Evolutionary conservation across 306 rosid genomes (phyloP).

Genomic region (Urtica urens): DNA sequence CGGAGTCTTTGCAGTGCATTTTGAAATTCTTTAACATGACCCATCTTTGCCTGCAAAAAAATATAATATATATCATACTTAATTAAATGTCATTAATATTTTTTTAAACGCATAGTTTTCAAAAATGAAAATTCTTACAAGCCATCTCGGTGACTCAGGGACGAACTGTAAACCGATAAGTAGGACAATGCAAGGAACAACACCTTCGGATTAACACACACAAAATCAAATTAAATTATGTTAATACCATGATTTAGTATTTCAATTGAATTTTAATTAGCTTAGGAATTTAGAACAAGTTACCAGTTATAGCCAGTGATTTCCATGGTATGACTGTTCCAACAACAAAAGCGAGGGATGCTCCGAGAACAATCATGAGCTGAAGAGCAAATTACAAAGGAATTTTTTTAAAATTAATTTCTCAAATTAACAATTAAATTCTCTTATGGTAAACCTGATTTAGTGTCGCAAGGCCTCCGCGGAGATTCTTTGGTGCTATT

Average conservation of each 20-base stretch:
- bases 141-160: constrained; percentile 45
- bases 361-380: constrained; percentile 35
- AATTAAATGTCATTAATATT: neutral
- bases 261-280: neutral
- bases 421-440: neutral
- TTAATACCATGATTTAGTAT: neutral
- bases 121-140: constrained; percentile 16
- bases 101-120: constrained; percentile 2
- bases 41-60: constrained; percentile 32
- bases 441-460: constrained; percentile 19
- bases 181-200: constrained; percentile 51
- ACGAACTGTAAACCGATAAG: constrained; percentile 28
- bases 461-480: constrained; percentile 31
- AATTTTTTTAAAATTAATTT: neutral
- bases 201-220: constrained; percentile 35
- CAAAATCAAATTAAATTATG: constrained; percentile 3
- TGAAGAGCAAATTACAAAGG: constrained; percentile 6
- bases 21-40: constrained; percentile 28
- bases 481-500: constrained; percentile 30
- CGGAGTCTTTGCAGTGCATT: constrained; percentile 26
- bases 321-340: constrained; percentile 43
- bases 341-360: constrained; percentile 43
- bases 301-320: constrained; percentile 29
- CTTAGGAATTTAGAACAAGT: neutral
- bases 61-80: neutral